Base-by-base conservation (phyloP, 768 basidiomycete species). In the Roridomyces roridus region DNA sequence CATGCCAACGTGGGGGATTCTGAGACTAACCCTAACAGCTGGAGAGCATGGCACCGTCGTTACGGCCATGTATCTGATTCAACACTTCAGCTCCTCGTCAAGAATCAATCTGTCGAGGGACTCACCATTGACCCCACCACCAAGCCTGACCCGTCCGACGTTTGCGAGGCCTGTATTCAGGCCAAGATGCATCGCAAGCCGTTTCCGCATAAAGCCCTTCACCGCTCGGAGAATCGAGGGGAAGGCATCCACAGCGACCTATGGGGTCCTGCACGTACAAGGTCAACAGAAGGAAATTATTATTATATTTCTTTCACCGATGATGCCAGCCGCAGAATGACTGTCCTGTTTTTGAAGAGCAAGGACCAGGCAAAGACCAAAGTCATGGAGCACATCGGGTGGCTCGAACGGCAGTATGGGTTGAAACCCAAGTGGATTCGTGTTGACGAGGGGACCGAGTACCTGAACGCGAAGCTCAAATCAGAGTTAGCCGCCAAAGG, bases 401-500 rank as follows among this genome's bases (percentile, higher is more conserved):
- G 41, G 24, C n/a, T 72, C 0, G 56, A 71, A 21, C 47, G 55
- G 24, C 45, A 67, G 47, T 23, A 15, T 18, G 37, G 51, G 11
- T 21, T 5, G 59, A 59, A 40, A 40, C 37, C 25, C 0, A 65
- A 46, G 35, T 54, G 18, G 1, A 51, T 72, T 0, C 44, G n/a
- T n/a, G n/a, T n/a, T n/a, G n/a, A n/a, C n/a, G n/a, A n/a, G n/a
- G n/a, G n/a, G n/a, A n/a, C n/a, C 63, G 1, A 58, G 65, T 66
- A 71, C 8, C 18, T 74, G 0, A 73, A 74, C 26, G 39, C 40
- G 0, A 34, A 54, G 8, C 23, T 74, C 5, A 62, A 56, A 36
- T n/a, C 37, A 1, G 73, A 66, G 51, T 66, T 65, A 24, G 46
- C 20, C 0, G 12, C 51, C 0, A 57, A 66, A 3, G 74, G 76